Base-by-base conservation (phyloP, 345 rosid genomes). In the Dovyalis caffra region DNA sequence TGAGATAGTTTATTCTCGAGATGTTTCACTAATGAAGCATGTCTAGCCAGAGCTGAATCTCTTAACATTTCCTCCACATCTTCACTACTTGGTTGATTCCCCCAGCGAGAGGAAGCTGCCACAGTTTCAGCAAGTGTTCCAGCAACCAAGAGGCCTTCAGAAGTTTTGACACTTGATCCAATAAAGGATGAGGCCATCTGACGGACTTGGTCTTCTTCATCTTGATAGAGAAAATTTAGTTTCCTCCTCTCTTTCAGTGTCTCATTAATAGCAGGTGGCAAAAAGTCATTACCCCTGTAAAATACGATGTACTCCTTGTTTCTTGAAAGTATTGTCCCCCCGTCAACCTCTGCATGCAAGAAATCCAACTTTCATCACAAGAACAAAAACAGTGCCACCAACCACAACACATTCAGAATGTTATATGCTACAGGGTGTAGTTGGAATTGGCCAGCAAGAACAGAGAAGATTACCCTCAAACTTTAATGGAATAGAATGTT, bases 241-340 rank as follows among this genome's bases (percentile, higher is more conserved):
- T 85, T 85, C 77, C 73, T 83, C 83, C 93, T 84, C 79, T 88
- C 95, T 40, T 82, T 87, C 85, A 95, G 74, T 68, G 87, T 83
- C 71, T 86, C 87, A 16, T 62, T 75, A 65, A 92, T 86, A 20
- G 69, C 85, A 66, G 97, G 90, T 6, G 95, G 97, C 87, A 95
- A 76, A 87, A 95, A 95, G 80, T 90, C 97, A 81, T 95, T 92
- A 58, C 99, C 99, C 85, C 97, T 83, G 81, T 92, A 95, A 80
- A 95, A 92, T 64, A 95, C 97, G 65, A 95, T 88, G 72, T 77
- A 92, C 58, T 95, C 97, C 85, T 91, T 92, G 91, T 92, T 94
- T 82, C 97, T 88, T 9, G 93, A 88, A 60, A 95, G 87, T 66
- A 95, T 86, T 73, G 86, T 80, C 61, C 97, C 99, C 53, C 97